Evolutionary conservation across 768 basidiomycete species (phyloP), one percentile per base, ranked within the genome.

Genomic region (Lentinula lateritia): DNA sequence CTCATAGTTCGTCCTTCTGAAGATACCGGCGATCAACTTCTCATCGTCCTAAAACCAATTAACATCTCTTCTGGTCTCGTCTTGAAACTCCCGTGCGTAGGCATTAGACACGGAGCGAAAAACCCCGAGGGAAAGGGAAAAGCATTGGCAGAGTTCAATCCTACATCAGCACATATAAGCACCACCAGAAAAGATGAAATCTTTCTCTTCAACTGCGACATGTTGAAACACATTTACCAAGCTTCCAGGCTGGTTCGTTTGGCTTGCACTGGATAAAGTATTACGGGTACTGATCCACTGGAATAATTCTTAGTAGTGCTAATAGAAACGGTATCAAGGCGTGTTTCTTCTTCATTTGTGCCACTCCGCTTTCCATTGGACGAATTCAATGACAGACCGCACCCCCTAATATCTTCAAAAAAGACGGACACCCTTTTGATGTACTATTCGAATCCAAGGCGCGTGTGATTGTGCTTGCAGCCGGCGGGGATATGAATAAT

Each of bases 121-220:
- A 8, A 1, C 52, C 61, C 9, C 12, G 36, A 61, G 78, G 78
- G 59, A 71, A 71, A 61, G 66, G 73, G 63, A 71, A 75, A 64
- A 63, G 66, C 54, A 74, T 80, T 55, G 73, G 65, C 23, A 79
- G 77, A 5, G 64, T 77, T 35, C 63, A 72, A 32, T 73, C 71
- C 62, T 82, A 82, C 61, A 73, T 80, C 41, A 71, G 73, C 8
- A 76, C 68, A 1, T 66, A 54, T 39, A 74, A 77, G 20, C 76
- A 76, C 46, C 57, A 71, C 34, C 75, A 76, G 23, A 23, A 23
- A 23, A 66, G 71, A 73, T 59, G 75, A 75, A 52, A 76, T 72
- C 57, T 60, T 77, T 52, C 68, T 76, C n/a, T 77, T 75, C 71
- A 67, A 80, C 39, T 65, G 74, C 50, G 80, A 78, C 63, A 65